Evolutionary conservation across 2,329 filamentous ascomycete genomes (phyloP).

Genomic region (Talaromyces funiculosus): DNA sequence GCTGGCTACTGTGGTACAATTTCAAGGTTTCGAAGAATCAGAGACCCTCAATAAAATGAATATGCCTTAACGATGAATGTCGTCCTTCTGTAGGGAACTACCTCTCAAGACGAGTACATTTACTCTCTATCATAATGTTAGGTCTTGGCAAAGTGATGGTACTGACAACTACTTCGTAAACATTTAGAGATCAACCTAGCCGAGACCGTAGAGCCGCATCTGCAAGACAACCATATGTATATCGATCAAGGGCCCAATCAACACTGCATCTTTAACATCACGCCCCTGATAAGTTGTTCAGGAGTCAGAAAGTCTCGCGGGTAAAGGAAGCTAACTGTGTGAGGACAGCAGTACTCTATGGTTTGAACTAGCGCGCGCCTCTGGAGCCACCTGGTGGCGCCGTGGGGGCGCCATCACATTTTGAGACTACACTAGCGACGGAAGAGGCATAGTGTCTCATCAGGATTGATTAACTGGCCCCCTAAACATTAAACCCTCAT

Average conservation of each 20-base stretch:
- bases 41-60: background rate
- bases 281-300: too few species aligned
- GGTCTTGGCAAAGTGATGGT: background rate
- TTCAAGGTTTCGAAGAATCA: background rate
- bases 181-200: background rate
- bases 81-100: background rate
- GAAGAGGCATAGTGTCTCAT: background rate
- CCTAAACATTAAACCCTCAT: too few species aligned
- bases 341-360: background rate
- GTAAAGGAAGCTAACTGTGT: background rate
- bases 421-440: background rate
- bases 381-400: background rate
- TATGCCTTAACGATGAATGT: background rate
- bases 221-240: background rate
- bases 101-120: background rate
- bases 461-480: background rate
- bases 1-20: background rate
- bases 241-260: background rate
- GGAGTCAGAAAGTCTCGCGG: background rate
- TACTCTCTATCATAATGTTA: background rate
- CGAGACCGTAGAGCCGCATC: background rate
- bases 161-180: background rate
- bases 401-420: background rate
- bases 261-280: background rate
- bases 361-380: background rate